Conservation (phyloP, 2,329 filamentous ascomycete species). For the Scedosporium boydii region DNA sequence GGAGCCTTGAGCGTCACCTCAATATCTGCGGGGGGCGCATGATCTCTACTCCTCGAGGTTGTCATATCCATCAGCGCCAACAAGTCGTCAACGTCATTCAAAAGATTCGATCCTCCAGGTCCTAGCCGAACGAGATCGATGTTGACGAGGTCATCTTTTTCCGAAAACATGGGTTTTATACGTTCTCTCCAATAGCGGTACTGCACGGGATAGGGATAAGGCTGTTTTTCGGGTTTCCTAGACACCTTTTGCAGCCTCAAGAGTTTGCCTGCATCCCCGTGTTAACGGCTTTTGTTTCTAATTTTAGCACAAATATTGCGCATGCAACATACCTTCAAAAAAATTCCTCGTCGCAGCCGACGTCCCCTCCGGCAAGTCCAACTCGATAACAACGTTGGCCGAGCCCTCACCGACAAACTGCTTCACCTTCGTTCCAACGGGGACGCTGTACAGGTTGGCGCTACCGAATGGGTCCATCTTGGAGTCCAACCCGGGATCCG, state of each 20-base stretch:
- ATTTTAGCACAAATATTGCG: slow-evolving; percentile 10
- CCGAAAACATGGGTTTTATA: slow-evolving; percentile 10
- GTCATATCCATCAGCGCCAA: slow-evolving; percentile 38
- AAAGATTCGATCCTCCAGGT: slow-evolving; percentile 15
- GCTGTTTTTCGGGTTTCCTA: slow-evolving; percentile 8
- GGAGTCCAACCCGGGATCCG: not conserved
- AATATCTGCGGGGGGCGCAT: slow-evolving; percentile 3
- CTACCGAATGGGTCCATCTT: not conserved
- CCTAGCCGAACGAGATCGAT: slow-evolving; percentile 37
- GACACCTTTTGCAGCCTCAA: slow-evolving; percentile 12
- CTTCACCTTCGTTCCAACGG: slow-evolving; percentile 8
- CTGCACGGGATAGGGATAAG: slow-evolving; percentile 10
- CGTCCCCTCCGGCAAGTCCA: slow-evolving; percentile 30
- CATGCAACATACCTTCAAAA: slow-evolving; percentile 23
- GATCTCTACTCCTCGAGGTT: slow-evolving; percentile 10
- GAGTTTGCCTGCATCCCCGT: slow-evolving; percentile 9
- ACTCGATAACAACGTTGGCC: slow-evolving; percentile 66
- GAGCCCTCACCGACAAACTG: slow-evolving; percentile 56
- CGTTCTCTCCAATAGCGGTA: slow-evolving; percentile 9
- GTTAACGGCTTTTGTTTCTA: not conserved
- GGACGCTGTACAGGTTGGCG: slow-evolving; percentile 4
- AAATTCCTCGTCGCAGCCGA: slow-evolving; percentile 15
- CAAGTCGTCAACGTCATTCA: slow-evolving; percentile 40
- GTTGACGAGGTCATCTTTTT: slow-evolving; percentile 31
- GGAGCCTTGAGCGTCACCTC: not conserved